phyloP scores from a whole-genome alignment of 306 rosid genomes.

The Begonia masoniana region DNA sequence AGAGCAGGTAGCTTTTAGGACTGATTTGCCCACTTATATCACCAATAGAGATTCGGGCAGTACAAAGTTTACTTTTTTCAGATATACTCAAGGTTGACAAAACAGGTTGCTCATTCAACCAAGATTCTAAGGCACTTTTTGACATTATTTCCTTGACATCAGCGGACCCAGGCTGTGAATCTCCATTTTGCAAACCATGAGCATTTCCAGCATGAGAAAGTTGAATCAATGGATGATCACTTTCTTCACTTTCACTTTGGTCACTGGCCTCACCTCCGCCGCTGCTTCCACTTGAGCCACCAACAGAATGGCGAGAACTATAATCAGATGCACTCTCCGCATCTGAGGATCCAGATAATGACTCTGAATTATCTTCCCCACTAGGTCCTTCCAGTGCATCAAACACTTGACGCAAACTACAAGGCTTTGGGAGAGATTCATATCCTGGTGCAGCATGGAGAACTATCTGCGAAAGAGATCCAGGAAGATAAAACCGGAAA shows the following conservation, averaged over 20 bases:
- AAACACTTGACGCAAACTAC: slow-evolving; percentile 35
- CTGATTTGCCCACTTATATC: slow-evolving; percentile 45
- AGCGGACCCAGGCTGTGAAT: slow-evolving; percentile 37
- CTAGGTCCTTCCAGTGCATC: slow-evolving; percentile 17
- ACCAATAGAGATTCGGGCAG: slow-evolving; percentile 85
- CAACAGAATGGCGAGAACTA: slow-evolving; percentile 47
- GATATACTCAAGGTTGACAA: slow-evolving; percentile 33
- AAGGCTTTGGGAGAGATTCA: slow-evolving; percentile 95
- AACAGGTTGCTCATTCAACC: slow-evolving; percentile 76
- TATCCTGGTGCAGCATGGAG: slow-evolving; percentile 98
- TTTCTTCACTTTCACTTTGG: slow-evolving; percentile 28
- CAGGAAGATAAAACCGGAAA: slow-evolving; percentile 82
- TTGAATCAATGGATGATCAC: slow-evolving; percentile 54
- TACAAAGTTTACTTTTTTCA: slow-evolving; percentile 26
- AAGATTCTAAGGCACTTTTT: slow-evolving; percentile 69
- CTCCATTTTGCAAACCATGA: slow-evolving; percentile 26
- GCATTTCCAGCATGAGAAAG: slow-evolving; percentile 50
- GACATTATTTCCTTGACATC: slow-evolving; percentile 63
- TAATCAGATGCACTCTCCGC: slow-evolving; percentile 60
- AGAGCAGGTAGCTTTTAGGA: slow-evolving; percentile 57
- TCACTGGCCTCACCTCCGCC: slow-evolving; percentile 32
- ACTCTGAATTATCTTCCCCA: slow-evolving; percentile 39
- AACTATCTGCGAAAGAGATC: slow-evolving; percentile 90
- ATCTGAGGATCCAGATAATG: slow-evolving; percentile 53
- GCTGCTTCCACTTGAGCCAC: slow-evolving; percentile 40